These are phyloP conservation scores for Microbotryum lychnidis-dioicae DNA, from an alignment of 1,284 basidiomycete genomes.

Conservation along the genomic window DNA sequence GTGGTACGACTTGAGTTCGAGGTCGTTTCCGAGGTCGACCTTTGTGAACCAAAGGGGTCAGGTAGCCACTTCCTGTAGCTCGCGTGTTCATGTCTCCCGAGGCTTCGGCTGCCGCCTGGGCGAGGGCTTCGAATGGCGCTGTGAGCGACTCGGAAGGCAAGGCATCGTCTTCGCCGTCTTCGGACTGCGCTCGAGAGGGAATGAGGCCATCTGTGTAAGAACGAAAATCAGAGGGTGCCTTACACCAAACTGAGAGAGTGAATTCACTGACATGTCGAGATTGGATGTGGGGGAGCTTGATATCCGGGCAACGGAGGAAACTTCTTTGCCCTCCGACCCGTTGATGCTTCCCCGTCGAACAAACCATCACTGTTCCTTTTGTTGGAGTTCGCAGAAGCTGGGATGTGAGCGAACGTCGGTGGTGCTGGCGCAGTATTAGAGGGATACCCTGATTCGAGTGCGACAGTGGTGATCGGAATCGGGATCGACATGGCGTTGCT, in stretches of 20 bases:
- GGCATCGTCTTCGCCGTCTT: constrained; percentile 11
- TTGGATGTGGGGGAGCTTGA: constrained; percentile 12
- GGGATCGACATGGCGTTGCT: not conserved
- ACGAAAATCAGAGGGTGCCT: not conserved
- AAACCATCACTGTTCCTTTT: not conserved
- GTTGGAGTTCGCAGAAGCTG: not conserved
- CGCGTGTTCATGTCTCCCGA: not conserved
- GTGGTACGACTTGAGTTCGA: constrained; percentile 2
- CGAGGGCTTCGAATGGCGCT: constrained; percentile 17
- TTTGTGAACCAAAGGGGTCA: not conserved
- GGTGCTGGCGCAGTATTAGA: not conserved
- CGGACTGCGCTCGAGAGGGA: constrained; percentile 1
- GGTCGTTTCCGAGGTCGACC: constrained; percentile 2
- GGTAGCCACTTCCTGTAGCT: not conserved
- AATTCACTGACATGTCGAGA: constrained; percentile 5
- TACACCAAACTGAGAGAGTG: not conserved
- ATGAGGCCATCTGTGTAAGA: constrained; percentile 7
- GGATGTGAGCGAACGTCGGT: constrained; percentile 4
- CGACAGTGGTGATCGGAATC: not conserved
- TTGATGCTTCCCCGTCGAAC: not conserved
- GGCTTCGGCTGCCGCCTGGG: constrained; percentile 11
- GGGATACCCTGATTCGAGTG: constrained; percentile 2
- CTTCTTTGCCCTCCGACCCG: not conserved
- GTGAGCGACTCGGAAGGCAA: constrained; percentile 6
- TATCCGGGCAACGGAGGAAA: constrained; percentile 13